Percentiles rank a stretch among this genome's conserved stretches.
Evolutionary conservation across 2,329 filamentous ascomycete species (phyloP).

Genomic region (Fusarium penzigii): DNA sequence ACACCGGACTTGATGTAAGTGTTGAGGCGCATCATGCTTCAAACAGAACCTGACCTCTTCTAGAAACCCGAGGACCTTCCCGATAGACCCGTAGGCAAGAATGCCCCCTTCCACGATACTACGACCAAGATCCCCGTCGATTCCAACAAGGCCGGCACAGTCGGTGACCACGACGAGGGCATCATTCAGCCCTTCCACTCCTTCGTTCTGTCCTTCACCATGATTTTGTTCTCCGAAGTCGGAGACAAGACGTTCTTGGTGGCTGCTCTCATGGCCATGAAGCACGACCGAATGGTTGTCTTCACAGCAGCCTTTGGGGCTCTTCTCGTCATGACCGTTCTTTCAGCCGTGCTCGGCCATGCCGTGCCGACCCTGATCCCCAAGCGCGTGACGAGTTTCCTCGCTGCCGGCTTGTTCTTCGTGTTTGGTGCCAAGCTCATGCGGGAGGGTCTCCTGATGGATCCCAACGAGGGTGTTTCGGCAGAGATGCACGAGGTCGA

Average conservation of each 20-base stretch:
- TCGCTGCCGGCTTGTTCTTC: constrained; percentile 83
- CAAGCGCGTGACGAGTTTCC: constrained; percentile 85
- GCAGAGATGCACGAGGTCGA: constrained; percentile 99
- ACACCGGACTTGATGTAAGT: constrained; percentile 40
- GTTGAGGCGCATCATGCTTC: not conserved
- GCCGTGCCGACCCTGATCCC: constrained; percentile 88
- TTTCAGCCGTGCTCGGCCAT: constrained; percentile 90
- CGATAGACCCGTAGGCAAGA: constrained; percentile 72
- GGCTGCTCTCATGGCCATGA: constrained; percentile 98
- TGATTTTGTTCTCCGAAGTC: constrained; percentile 96
- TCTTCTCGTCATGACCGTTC: constrained; percentile 88
- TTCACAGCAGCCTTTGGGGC: constrained; percentile 95
- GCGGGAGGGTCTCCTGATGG: constrained; percentile 85
- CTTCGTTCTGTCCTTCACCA: constrained; percentile 87
- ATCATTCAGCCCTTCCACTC: constrained; percentile 84
- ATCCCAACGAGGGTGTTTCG: constrained; percentile 84
- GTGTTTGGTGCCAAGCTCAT: constrained; percentile 85
- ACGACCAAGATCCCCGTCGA: constrained; percentile 66
- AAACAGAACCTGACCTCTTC: constrained; percentile 17
- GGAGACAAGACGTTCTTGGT: constrained; percentile 99
- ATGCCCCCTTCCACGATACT: constrained; percentile 67
- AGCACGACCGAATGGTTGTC: constrained; percentile 88
- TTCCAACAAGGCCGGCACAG: constrained; percentile 32
- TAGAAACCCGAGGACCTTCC: constrained; percentile 84
- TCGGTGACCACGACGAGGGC: constrained; percentile 55